phyloP scores from a whole-genome alignment of 257 asterid species.

The Leptodermis oblonga region DNA sequence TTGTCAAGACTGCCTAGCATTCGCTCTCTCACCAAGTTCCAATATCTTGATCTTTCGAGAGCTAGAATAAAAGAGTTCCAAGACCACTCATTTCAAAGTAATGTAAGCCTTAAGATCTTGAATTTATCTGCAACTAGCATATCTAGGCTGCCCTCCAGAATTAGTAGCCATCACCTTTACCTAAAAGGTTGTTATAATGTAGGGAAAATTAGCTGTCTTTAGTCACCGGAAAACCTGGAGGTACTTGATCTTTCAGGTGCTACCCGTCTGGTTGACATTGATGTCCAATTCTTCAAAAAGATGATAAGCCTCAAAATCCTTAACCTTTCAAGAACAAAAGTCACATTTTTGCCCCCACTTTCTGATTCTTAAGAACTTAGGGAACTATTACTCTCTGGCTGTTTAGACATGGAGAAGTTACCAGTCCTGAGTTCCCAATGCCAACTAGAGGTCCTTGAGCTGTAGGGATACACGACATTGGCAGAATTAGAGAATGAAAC shows the following conservation, averaged over 20 bases:
- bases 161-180: conserved; percentile 1
- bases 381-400: conserved; percentile 16
- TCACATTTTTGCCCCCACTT: conserved; percentile 11
- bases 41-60: conserved; percentile 19
- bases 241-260: conserved; percentile 25
- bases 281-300: conserved; percentile 6
- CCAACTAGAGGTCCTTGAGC: conserved; percentile 22
- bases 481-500: conserved; percentile 7
- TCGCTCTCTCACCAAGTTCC: conserved; percentile 17
- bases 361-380: conserved; percentile 12
- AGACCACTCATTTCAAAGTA: conserved; percentile 11
- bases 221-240: conserved; percentile 11
- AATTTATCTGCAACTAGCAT: conserved; percentile 4
- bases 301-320: conserved; percentile 10
- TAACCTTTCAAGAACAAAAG: conserved; percentile 18
- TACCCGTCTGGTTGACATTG: conserved; percentile 11
- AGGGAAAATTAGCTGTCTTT: conserved; percentile 1
- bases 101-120: conserved; percentile 6
- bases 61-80: conserved; percentile 21
- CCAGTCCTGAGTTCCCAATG: conserved; percentile 15
- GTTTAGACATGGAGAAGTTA: conserved; percentile 14
- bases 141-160: conserved; percentile 6
- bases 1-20: conserved; percentile 16
- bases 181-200: conserved; percentile 13
- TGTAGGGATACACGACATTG: conserved; percentile 18